Evolutionary conservation across 1,284 basidiomycete species (phyloP), one percentile per base, ranked within the genome.

Genomic region (Pyrrhoderma noxium): DNA sequence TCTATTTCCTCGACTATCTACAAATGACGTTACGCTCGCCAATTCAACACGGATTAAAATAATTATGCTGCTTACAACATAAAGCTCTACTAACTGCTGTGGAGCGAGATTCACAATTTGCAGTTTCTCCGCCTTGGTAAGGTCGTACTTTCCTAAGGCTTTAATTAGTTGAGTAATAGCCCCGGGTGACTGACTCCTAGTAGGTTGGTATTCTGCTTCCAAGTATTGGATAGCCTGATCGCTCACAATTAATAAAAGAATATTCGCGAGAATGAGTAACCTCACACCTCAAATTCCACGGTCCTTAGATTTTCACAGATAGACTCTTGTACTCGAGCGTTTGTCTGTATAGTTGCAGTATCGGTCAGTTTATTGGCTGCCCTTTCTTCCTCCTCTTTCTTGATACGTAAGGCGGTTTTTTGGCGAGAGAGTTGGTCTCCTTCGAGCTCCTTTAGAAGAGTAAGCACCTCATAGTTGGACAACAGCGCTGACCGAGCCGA

Each of bases 1-100:
- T 93, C 89, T 1, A 92, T 70, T 64, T 95, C 92, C 67, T 96
- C 92, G 13, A 97, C 80, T 47, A 94, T 85, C 92, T 95, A 59
- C 2, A 3, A 34, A 16, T 2, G 41, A 19, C n/a, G 22, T 19
- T 3, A 35, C 19, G 14, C 16, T 8, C 35, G 21, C 50, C 27
- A 21, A 31, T 37, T n/a, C 41, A 41, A 25, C 25, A 31, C 7
- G 27, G 8, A 19, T 22, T 55, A 49, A 56, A 47, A 22, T 25
- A 42, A 43, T 44, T 14, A 23, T 3, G 31, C 31, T 14, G 79
- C 89, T 53, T 59, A 94, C 92, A 44, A 92, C 85, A 60, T 96
- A 94, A 19, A 97, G 79, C 63, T 93, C 92, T 25, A 96, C 90
- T 0, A 84, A 71, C 45, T 82, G 77, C 3, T 76, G 81, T 1